Base-by-base conservation (phyloP, 352 stramenopile genomes). In the Thalassiosira mediterranea region DNA sequence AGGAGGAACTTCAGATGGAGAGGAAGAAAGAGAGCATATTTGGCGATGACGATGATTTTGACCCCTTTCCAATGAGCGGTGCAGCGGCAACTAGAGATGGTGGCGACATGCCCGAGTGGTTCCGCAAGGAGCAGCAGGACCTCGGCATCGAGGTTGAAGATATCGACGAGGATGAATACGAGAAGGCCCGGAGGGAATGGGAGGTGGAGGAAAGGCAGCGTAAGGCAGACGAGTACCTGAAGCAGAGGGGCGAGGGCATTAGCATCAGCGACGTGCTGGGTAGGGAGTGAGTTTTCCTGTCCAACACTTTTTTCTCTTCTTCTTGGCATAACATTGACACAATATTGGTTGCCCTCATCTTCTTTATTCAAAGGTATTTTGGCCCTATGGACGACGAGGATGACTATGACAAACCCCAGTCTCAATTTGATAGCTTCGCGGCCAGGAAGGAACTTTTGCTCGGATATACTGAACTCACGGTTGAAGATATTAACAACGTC, bases 391-490 rank as follows among this genome's bases (percentile, higher is more conserved):
- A 76, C 44, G 73, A 82, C 23, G 76, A 89, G 38, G 71, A 81
- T n/a, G 65, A 83, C 19, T 87, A 87, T 51, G 72, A 85, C 48
- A 71, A 83, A 31, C 88, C 15, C 26, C 51, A 37, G 29, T 58
- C 46, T 26, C 23, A n/a, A 34, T 80, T 80, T 38, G 77, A 71
- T 19, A 83, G 58, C 48, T 90, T 81, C 69, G 29, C 84, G 62
- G 68, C 56, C 7, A 65, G 81, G 21, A 90, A 90, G 52, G 44
- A 70, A 32, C 71, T 82, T 53, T 60, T 91, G 8, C 60, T 90
- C n/a, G 64, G 82, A 34, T 88, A 88, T 60, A 84, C 49, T 29
- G 71, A 86, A 64, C 65, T 92, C 7, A 83, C 74, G 40, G 52
- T 79, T 4, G 58, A 75, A 44, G 73, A 88, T 31, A 40, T 92